Percentiles rank a stretch among this genome's conserved stretches.
Evolutionary conservation across 2,329 filamentous ascomycete species (phyloP).

Genomic region (Penicillium sp.): DNA sequence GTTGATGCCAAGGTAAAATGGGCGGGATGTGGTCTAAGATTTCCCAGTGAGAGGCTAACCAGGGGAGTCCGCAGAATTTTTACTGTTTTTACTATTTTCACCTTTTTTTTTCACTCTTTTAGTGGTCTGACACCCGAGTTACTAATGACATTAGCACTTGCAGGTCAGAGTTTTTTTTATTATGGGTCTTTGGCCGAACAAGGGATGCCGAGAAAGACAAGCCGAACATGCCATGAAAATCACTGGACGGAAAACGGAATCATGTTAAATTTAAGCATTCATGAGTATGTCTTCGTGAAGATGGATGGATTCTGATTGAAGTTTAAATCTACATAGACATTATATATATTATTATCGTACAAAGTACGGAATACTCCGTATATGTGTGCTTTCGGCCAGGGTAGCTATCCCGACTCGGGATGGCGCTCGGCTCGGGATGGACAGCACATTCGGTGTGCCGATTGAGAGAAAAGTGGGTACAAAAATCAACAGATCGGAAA

Average conservation of each 20-base stretch:
- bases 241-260: background rate
- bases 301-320: too few species aligned
- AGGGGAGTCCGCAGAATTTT: background rate
- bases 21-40: background rate
- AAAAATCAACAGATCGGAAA: slow-evolving; percentile 19
- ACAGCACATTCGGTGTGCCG: slow-evolving; percentile 26
- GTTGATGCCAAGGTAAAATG: background rate
- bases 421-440: slow-evolving; percentile 14
- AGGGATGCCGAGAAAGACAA: slow-evolving; percentile 8
- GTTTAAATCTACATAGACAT: background rate
- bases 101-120: background rate
- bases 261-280: background rate
- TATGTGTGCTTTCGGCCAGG: background rate
- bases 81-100: background rate
- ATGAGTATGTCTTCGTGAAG: background rate
- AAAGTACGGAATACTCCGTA: background rate
- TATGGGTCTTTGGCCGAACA: slow-evolving; percentile 9
- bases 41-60: background rate
- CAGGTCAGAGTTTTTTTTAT: slow-evolving; percentile 11
- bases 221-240: background rate
- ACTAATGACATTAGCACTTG: background rate
- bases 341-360: background rate
- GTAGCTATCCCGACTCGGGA: slow-evolving; percentile 16
- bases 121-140: slow-evolving; percentile 7
- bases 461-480: slow-evolving; percentile 20